Evolutionary conservation across 163 green algal genomes (phyloP), one percentile per base, ranked within the genome.

Genomic region (Scenedesmus sp.): DNA sequence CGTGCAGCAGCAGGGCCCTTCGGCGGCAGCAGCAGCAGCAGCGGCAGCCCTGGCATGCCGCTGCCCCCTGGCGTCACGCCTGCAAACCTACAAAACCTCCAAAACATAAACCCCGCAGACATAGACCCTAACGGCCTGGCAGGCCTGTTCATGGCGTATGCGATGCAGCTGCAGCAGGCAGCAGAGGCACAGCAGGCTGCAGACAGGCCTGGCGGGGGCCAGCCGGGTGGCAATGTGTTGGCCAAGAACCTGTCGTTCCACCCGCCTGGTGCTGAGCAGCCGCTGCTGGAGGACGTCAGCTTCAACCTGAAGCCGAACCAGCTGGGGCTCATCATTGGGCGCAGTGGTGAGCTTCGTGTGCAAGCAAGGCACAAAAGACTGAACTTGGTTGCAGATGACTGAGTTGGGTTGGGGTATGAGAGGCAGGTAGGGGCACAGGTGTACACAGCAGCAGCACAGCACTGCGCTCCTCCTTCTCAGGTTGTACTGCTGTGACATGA

Each of bases 271-370:
- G 56, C 83, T 30, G 91, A 95, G 65, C 18, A 78, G 3, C 94
- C 97, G 9, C 90, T 99, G 79, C 89, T 99, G 43, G 22, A 85
- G 20, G 35, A 72, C 16, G 91, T 99, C 13, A 94, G 72, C 81
- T 90, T 99, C 68, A 33, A 95, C 3, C 68, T 99, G 46, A 93
- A 94, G 6, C 83, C 96, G 46, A 96, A 97, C 88, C 93, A 93
- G 59, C 91, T 99, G 85, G 97, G 97, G 0, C 92, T 99, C 0
- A 90, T 99, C 20, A 98, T 96, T 83, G 97, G 97, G 0, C 94
- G 96, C 33, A 96, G 91, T 35, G 97, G 65, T 76, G 30, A 76
- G 65, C n/a, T n/a, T n/a, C n/a, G 46, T 53, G 46, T 53, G 46
- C 46, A 53, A 6, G 10, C 46, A 10, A 53, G 10, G 46, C 46